These are phyloP conservation scores for Fusarium austroafricanum DNA, from an alignment of 2,329 filamentous ascomycete genomes.

Conservation along the genomic window DNA sequence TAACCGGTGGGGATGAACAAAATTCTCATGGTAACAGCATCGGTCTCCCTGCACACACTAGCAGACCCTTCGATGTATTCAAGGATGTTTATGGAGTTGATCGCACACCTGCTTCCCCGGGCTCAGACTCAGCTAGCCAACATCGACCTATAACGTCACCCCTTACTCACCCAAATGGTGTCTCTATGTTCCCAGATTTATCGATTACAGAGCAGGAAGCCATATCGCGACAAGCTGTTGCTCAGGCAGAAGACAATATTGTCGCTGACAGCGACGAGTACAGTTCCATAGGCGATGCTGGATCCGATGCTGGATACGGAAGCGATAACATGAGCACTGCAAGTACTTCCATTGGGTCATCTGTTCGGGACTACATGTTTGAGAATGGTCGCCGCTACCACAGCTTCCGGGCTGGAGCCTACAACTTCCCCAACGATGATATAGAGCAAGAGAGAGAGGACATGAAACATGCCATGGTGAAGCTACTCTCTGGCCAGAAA, in stretches of 20 bases:
- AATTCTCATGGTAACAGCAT: not conserved
- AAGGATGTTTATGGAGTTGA: constrained; percentile 12
- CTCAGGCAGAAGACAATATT: constrained; percentile 53
- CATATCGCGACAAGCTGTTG: constrained; percentile 52
- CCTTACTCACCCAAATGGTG: constrained; percentile 54
- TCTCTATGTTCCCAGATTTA: constrained; percentile 52
- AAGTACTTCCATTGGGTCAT: constrained; percentile 54
- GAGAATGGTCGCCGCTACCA: constrained; percentile 72
- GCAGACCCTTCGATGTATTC: not conserved
- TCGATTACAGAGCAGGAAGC: constrained; percentile 51
- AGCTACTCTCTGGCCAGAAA: constrained; percentile 59
- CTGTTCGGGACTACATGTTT: constrained; percentile 62
- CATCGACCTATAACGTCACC: constrained; percentile 41
- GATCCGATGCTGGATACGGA: constrained; percentile 53
- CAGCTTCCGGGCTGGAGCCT: constrained; percentile 64
- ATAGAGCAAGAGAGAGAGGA: constrained; percentile 69
- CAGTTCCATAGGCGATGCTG: constrained; percentile 31
- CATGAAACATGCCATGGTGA: constrained; percentile 66
- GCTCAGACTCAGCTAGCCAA: not conserved
- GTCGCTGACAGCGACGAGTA: constrained; percentile 51
- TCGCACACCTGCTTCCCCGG: constrained; percentile 6
- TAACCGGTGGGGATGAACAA: not conserved
- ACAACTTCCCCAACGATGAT: constrained; percentile 71
- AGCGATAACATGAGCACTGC: constrained; percentile 52
- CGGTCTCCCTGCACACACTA: not conserved